Evolutionary conservation across 257 asterid species (phyloP), one percentile per base, ranked within the genome.

Genomic region (Solanum medicagineum): DNA sequence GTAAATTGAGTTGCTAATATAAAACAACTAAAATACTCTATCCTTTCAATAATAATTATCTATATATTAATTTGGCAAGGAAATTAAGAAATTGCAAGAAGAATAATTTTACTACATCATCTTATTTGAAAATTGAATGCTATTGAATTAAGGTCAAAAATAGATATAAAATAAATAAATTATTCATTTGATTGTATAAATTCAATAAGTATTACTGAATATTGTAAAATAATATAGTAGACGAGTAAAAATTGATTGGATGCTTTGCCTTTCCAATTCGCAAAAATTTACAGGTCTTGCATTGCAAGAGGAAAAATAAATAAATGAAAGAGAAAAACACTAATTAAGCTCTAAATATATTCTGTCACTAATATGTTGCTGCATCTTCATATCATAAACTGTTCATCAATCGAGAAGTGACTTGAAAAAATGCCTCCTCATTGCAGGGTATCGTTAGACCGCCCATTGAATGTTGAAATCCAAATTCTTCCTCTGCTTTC

Each of bases 381-480:
- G 42, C 42, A 13, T 74, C 81, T 44, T 45, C 40, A 32, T 14
- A 3, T 66, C 47, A 45, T 45, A 73, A 45, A 24, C 11, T 5
- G 13, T 16, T 47, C 42, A 44, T 83, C 60, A 83, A 83, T 42
- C 79, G 51, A 62, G 87, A 85, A 60, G 87, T 85, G 60, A 85
- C n/a, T 51, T 47, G 36, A n/a, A 75, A 79, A 60, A 85, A 85
- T 5, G 68, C 84, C 36, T 80, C 74, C 20, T 77, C 84, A 6
- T 60, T 63, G 75, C 87, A 85, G 6, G 80, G 87, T 16, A 85
- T 24, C 1, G 84, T 85, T 12, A 85, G 84, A 24, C 84, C 87
- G 1, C 87, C 87, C 87, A 77, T 75, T 8, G 87, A 77, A 77
- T 85, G 84, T 22, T 85, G 66, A 62, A 85, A 85, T 53, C 84